These are phyloP conservation scores for Prunus persica DNA, from an alignment of 306 rosid genomes.

Conservation along the genomic window Prunus_persica_NCBIv2 NC_034014.1:24819001-24819500, in stretches of 20 bases:
- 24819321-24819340: slow-evolving; percentile 28
- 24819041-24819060: not conserved
- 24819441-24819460: slow-evolving; percentile 34
- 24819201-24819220: slow-evolving; percentile 45
- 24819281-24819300: slow-evolving; percentile 74
- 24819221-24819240: slow-evolving; percentile 20
- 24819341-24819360: slow-evolving; percentile 46
- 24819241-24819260: slow-evolving; percentile 18
- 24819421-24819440: slow-evolving; percentile 76
- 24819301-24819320: slow-evolving; percentile 53
- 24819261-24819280: slow-evolving; percentile 38
- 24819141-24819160: slow-evolving; percentile 21
- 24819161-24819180: slow-evolving; percentile 15
- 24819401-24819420: slow-evolving; percentile 68
- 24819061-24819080: not conserved
- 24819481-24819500: not conserved
- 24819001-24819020: not conserved
- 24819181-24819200: not conserved
- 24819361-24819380: slow-evolving; percentile 22
- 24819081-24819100: slow-evolving; percentile 1
- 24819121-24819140: slow-evolving; percentile 9
- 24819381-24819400: not conserved
- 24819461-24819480: slow-evolving; percentile 7
- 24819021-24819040: slow-evolving; percentile 1
- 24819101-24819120: slow-evolving; percentile 10